A percentile compares a stretch with the other conserved stretches of the same genome.
Evolutionary conservation across 345 rosid species (phyloP).

Genomic region (Ceriops zippeliana): DNA sequence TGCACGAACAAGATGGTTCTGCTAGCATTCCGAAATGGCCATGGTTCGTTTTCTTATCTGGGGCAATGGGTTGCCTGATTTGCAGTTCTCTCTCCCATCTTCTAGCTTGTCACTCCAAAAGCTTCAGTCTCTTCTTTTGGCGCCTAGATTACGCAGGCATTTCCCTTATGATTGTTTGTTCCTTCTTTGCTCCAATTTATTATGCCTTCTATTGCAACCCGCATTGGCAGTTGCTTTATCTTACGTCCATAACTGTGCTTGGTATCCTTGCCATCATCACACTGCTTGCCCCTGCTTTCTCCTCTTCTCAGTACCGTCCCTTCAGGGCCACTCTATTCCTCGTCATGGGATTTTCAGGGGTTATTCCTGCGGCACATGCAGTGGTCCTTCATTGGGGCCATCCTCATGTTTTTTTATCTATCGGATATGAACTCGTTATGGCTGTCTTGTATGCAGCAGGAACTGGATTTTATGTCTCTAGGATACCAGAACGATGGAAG

Average conservation of each 20-base stretch:
- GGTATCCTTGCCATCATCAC: constrained; percentile 72
- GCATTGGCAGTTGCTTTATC: constrained; percentile 52
- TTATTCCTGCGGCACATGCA: constrained; percentile 74
- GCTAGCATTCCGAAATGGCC: constrained; percentile 68
- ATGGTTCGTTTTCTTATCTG: constrained; percentile 78
- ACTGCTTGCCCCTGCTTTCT: constrained; percentile 66
- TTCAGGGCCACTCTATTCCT: constrained; percentile 76
- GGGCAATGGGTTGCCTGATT: constrained; percentile 81
- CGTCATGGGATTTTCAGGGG: constrained; percentile 83
- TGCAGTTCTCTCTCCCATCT: constrained; percentile 95
- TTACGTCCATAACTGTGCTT: constrained; percentile 56
- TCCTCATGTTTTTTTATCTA: constrained; percentile 52
- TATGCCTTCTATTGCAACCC: constrained; percentile 80
- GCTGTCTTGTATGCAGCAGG: constrained; percentile 67
- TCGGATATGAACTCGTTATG: constrained; percentile 74
- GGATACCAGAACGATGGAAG: constrained; percentile 88
- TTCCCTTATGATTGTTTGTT: constrained; percentile 83
- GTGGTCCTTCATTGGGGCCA: constrained; percentile 63
- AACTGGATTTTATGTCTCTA: constrained; percentile 57
- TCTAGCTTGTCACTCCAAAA: constrained; percentile 80
- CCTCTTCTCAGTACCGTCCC: constrained; percentile 56
- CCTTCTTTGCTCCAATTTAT: constrained; percentile 87
- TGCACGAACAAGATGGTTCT: constrained; percentile 26
- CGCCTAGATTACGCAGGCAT: constrained; percentile 92
- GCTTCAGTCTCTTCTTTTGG: constrained; percentile 81